A percentile compares a stretch with the other conserved stretches of the same genome.
Evolutionary conservation across 331 rosid species (phyloP).

Genomic region (Cucumis variabilis): DNA sequence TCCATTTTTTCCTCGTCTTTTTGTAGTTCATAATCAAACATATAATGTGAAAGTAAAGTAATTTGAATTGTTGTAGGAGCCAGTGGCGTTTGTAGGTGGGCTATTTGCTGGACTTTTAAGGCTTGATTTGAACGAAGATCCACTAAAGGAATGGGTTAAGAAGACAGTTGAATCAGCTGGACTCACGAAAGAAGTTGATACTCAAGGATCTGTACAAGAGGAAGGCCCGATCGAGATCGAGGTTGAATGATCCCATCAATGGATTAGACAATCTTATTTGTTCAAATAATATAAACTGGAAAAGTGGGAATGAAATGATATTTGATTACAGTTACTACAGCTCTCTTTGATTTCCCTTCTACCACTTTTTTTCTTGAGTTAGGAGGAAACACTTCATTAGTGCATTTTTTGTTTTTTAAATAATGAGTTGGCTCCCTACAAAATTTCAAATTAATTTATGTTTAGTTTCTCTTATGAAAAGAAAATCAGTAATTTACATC

Average conservation of each 20-base stretch:
- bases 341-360: not conserved
- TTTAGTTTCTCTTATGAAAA: too few species aligned
- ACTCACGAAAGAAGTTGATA: slow-evolving; percentile 54
- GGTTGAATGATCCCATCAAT: slow-evolving; percentile 27
- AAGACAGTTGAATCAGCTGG: slow-evolving; percentile 85
- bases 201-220: slow-evolving; percentile 7
- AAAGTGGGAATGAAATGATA: not conserved
- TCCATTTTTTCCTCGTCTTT: not conserved
- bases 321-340: not conserved
- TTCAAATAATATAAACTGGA: not conserved
- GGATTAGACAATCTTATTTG: not conserved
- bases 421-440: too few species aligned
- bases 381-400: not conserved
- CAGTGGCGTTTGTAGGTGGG: slow-evolving; percentile 93
- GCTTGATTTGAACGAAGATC: slow-evolving; percentile 92
- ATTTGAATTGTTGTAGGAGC: slow-evolving; percentile 62
- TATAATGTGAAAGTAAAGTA: not conserved
- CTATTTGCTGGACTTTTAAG: slow-evolving; percentile 84
- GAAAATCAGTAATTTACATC: too few species aligned
- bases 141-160: slow-evolving; percentile 89
- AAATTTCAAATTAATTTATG: too few species aligned
- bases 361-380: not conserved
- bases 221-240: slow-evolving; percentile 32
- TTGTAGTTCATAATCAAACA: not conserved
- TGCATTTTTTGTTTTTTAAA: too few species aligned